These are phyloP conservation scores for Verticillium zaregamsianum DNA, from an alignment of 2,329 filamentous ascomycete genomes.

Conservation along the genomic window DNA sequence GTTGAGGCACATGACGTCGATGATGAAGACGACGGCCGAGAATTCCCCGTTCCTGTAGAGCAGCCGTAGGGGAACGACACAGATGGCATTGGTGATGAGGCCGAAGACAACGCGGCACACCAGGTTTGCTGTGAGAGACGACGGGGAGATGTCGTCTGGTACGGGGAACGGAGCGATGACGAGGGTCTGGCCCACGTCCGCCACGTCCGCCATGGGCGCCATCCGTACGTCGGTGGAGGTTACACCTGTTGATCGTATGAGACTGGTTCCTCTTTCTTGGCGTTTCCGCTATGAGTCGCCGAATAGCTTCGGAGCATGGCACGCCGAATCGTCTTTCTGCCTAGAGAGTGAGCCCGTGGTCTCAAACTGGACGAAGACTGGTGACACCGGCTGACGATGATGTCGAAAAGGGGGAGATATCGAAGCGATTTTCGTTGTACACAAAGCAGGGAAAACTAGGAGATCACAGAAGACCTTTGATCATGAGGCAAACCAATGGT, in stretches of 20 bases:
- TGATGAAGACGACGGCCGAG: conserved; percentile 45
- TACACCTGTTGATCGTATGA: background rate
- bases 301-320: too few relatives aligned
- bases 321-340: too few relatives aligned
- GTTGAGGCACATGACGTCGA: conserved; percentile 41
- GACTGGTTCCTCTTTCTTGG: too few relatives aligned
- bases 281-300: too few relatives aligned
- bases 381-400: background rate
- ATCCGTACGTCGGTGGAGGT: conserved; percentile 1
- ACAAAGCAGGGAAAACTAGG: background rate
- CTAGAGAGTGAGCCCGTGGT: background rate
- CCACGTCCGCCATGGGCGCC: conserved; percentile 1
- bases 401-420: background rate
- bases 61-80: conserved; percentile 46
- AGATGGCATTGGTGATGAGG: conserved; percentile 38
- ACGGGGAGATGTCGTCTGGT: conserved; percentile 18
- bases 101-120: conserved; percentile 44
- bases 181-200: background rate
- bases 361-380: background rate
- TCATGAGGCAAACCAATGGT: background rate
- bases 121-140: conserved; percentile 39
- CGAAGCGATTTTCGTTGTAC: background rate
- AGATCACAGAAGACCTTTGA: background rate
- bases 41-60: conserved; percentile 51
- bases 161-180: background rate